Conservation (phyloP, 495 filamentous ascomycete species). For the Aspergillus diversus region DNA sequence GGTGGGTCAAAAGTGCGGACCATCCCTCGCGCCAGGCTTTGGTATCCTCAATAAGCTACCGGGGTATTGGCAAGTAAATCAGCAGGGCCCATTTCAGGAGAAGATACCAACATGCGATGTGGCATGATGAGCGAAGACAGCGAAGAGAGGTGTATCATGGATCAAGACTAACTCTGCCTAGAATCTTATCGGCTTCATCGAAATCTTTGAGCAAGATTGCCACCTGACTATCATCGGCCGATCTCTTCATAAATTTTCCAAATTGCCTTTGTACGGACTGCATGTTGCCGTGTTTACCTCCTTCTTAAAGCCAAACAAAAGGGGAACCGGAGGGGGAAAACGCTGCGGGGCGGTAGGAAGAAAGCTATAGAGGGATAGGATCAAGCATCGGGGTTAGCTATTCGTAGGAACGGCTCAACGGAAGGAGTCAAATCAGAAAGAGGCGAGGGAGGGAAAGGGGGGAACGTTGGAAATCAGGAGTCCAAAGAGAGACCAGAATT, state of each 20-base stretch:
- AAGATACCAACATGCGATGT: no score
- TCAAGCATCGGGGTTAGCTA: background rate
- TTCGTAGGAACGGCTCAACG: background rate
- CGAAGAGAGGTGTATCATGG: background rate
- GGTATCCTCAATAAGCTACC: constrained; percentile 70
- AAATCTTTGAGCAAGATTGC: constrained; percentile 79
- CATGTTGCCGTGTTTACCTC: constrained; percentile 56
- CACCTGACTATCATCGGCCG: constrained; percentile 79
- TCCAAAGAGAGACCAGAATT: constrained; percentile 5
- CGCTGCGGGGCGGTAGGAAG: constrained; percentile 6
- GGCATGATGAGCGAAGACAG: background rate
- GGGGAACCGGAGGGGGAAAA: background rate
- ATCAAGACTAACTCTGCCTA: constrained; percentile 62
- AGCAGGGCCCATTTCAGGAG: no score
- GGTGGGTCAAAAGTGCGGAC: constrained; percentile 71
- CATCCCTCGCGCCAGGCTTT: constrained; percentile 87
- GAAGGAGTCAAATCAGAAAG: background rate
- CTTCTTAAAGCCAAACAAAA: background rate
- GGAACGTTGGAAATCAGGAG: constrained; percentile 12
- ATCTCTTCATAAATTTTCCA: constrained; percentile 69
- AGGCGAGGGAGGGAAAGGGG: background rate
- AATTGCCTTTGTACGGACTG: constrained; percentile 78
- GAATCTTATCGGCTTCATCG: constrained; percentile 78
- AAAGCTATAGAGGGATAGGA: background rate
- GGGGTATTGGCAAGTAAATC: background rate